These are phyloP conservation scores for Tulasnella sp. DNA, from an alignment of 768 basidiomycete species.

Conservation along the genomic window DNA sequence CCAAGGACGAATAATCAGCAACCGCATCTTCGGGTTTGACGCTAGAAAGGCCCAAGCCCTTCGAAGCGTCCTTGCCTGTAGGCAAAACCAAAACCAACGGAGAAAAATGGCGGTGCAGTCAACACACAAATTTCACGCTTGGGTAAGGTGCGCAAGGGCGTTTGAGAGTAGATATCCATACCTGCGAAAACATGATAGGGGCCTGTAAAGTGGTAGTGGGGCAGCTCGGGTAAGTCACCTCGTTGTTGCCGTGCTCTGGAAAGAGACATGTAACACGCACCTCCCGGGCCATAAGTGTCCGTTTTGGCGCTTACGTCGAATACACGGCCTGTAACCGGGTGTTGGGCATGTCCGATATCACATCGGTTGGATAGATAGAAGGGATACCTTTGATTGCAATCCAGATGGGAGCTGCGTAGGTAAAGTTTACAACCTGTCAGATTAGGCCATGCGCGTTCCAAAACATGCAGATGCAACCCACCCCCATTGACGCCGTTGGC, in stretches of 20 bases:
- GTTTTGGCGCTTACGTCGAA: slow-evolving; percentile 80
- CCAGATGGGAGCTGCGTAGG: slow-evolving; percentile 46
- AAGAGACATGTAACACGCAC: slow-evolving; percentile 8
- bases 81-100: background rate
- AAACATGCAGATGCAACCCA: slow-evolving; percentile 1
- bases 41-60: slow-evolving; percentile 80
- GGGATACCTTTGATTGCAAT: slow-evolving; percentile 89
- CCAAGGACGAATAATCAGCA: slow-evolving; percentile 66
- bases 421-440: background rate
- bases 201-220: slow-evolving; percentile 18
- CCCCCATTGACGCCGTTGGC: slow-evolving; percentile 8
- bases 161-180: slow-evolving; percentile 1
- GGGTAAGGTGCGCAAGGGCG: background rate
- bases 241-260: background rate
- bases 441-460: no score
- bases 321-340: slow-evolving; percentile 72
- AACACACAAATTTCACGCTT: background rate
- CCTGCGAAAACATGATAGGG: slow-evolving; percentile 71
- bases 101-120: background rate
- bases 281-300: slow-evolving; percentile 80
- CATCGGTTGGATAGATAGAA: no score
- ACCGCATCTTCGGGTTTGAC: slow-evolving; percentile 76
- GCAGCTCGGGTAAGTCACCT: background rate
- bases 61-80: slow-evolving; percentile 77
- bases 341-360: no score